Conservation (phyloP, 441 rosid genomes). For the Metrosideros polymorpha region DNA sequence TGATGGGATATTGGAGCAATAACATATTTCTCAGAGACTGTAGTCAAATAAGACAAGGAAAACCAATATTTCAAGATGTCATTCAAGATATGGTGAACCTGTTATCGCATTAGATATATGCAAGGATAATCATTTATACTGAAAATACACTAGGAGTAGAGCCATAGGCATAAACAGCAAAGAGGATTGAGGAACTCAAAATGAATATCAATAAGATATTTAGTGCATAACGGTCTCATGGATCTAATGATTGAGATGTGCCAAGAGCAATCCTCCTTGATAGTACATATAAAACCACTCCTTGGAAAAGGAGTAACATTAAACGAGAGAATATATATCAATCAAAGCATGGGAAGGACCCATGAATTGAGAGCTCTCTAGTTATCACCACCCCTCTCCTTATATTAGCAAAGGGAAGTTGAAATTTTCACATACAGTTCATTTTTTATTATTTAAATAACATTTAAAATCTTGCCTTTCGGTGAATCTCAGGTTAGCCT, state of each 20-base stretch:
- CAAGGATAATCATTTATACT: not conserved
- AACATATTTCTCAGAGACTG: conserved; percentile 61
- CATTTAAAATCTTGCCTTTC: too few relatives aligned
- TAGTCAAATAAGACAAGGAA: not conserved
- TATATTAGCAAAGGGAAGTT: not conserved
- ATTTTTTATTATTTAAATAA: too few relatives aligned
- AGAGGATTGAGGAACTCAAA: not conserved
- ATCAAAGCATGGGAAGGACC: not conserved
- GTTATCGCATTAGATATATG: not conserved
- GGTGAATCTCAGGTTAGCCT: too few relatives aligned
- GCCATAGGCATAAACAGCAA: not conserved
- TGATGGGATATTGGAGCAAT: conserved; percentile 64
- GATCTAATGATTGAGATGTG: too few relatives aligned
- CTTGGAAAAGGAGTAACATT: too few relatives aligned
- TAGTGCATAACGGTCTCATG: too few relatives aligned
- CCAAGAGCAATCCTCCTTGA: too few relatives aligned
- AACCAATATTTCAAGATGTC: not conserved
- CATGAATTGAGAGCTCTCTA: not conserved
- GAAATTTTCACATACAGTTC: too few relatives aligned
- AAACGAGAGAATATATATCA: too few relatives aligned
- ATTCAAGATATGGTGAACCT: not conserved
- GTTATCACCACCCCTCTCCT: not conserved
- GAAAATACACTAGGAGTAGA: not conserved
- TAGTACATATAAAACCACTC: too few relatives aligned
- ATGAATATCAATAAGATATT: too few relatives aligned